Conservation (phyloP, 2,329 filamentous ascomycete species). For the Trichoderma harzianum region DNA sequence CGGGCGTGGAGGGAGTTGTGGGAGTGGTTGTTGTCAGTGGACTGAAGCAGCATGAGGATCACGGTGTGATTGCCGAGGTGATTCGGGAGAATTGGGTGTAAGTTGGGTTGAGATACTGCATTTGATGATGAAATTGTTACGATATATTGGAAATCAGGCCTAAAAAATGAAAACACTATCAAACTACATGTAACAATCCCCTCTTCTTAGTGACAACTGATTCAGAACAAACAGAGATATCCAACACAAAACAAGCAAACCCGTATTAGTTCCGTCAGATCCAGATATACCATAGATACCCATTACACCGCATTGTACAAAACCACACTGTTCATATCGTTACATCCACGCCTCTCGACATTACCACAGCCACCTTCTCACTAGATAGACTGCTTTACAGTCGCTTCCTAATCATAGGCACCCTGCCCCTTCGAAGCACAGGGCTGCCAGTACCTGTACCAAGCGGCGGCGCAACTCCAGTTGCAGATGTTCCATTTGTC, state of each 20-base stretch:
- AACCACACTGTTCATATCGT: not conserved
- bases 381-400: not conserved
- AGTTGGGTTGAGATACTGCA: not conserved
- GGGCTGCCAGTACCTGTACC: not conserved
- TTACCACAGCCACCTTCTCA: not conserved
- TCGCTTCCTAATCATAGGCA: not conserved
- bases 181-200: not conserved
- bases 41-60: constrained; percentile 73
- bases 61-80: constrained; percentile 70
- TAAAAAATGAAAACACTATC: not conserved
- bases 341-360: not conserved
- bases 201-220: not conserved
- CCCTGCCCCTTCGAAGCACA: not conserved
- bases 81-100: constrained; percentile 51
- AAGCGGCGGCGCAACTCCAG: not conserved
- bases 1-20: constrained; percentile 71
- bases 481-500: not conserved
- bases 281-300: constrained; percentile 1
- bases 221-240: not conserved
- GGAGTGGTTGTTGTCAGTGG: constrained; percentile 74
- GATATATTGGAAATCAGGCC: not conserved
- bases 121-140: not conserved
- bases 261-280: not conserved
- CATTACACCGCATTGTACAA: not conserved
- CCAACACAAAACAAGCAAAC: not conserved